Evolutionary conservation across 352 stramenopile genomes (phyloP).

Genomic region (Globisporangium spiculum): DNA sequence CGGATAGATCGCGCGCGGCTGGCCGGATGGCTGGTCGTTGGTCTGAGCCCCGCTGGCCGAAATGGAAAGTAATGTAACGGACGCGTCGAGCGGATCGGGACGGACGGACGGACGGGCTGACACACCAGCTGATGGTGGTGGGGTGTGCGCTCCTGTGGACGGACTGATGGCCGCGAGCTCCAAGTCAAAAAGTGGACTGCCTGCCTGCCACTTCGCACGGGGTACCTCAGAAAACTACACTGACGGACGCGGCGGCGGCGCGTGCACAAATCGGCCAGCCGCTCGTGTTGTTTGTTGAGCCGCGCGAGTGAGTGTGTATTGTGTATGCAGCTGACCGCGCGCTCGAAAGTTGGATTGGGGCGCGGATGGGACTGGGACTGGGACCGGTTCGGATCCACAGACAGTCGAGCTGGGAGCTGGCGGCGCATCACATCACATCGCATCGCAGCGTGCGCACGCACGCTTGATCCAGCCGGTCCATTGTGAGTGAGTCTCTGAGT

Average conservation of each 20-base stretch:
- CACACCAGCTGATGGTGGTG: neutral
- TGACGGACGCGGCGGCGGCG: conserved; percentile 3
- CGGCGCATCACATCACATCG: conserved; percentile 5
- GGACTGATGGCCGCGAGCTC: neutral
- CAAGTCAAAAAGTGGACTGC: conserved; percentile 3
- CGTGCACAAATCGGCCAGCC: conserved; percentile 8
- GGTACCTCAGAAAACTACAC: neutral
- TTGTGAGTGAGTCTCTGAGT: neutral
- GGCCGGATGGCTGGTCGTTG: neutral
- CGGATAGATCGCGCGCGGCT: neutral
- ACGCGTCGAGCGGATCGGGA: neutral
- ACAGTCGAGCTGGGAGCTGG: neutral
- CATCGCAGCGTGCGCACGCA: neutral
- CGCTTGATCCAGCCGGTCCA: neutral
- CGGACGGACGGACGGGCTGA: neutral
- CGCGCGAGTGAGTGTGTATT: neutral
- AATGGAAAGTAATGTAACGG: conserved; percentile 20
- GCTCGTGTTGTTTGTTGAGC: neutral
- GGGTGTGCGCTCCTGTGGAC: neutral
- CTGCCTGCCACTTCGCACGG: conserved; percentile 8
- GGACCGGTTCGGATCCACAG: conserved; percentile 1
- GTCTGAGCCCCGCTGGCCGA: conserved; percentile 16
- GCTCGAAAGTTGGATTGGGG: conserved; percentile 4
- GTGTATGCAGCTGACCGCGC: neutral
- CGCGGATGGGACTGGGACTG: conserved; percentile 3